Evolutionary conservation across 2,329 filamentous ascomycete genomes (phyloP), one percentile per base, ranked within the genome.

Genomic region (Claviceps maximensis): DNA sequence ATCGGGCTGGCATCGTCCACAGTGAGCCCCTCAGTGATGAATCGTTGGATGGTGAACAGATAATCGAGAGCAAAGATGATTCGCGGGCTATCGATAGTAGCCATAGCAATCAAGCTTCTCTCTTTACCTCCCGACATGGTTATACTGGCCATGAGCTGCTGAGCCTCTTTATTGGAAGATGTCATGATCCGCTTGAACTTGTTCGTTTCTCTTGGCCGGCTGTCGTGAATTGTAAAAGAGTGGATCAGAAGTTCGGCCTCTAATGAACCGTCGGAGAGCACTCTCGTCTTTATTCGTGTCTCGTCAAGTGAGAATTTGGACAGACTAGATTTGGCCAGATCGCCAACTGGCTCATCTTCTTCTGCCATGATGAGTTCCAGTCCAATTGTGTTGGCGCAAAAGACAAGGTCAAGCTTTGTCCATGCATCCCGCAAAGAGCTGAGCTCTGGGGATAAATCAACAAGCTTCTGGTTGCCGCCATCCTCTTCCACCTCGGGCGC

Each of bases 161-260:
- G 90, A 47, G 93, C 89, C 53, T 90, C 86, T 60, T 89, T 91
- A 68, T 96, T 97, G 63, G 90, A 89, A 53, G 95, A 84, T 1
- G 90, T 90, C 93, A 98, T 97, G 70, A 98, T 96, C 67, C 91
- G 94, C 50, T 89, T 83, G 76, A 94, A 99, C 65, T 95, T 96
- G 73, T 96, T 98, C 5, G 85, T 87, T 61, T 95, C 90, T 52
- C 82, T 80, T 4, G 82, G 83, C n/a, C 94, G 84, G 57, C 86
- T 96, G 66, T 99, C 93, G 53, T 87, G 81, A 58, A 97, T 95
- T 0, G 89, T 95, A 66, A 98, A 96, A 0, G 91, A 93, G 55
- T 93, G 86, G 17, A 98, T 89, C 38, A 95, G 77, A 7, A 98
- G 79, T 65, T 99, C 94, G 2, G 90, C 89, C 66, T 98, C 93